Percentiles rank a stretch among this genome's conserved stretches.
phyloP scores from a whole-genome alignment of 2,329 filamentous ascomycete genomes.

The Aureobasidium sp. region DNA sequence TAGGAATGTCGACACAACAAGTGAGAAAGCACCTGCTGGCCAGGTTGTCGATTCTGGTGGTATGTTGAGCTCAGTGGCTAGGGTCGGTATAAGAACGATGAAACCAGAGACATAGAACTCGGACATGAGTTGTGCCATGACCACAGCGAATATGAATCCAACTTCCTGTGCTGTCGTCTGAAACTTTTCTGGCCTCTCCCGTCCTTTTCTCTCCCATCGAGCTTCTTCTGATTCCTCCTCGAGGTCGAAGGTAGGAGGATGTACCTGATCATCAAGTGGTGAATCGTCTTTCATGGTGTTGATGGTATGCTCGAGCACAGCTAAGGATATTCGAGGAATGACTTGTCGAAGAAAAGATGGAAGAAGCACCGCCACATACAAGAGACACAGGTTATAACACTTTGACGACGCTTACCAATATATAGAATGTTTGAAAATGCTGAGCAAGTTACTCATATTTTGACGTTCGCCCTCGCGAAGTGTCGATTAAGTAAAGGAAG shows the following conservation, averaged over 20 bases:
- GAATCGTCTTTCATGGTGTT: not conserved
- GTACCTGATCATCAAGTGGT: not conserved
- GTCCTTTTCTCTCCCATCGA: constrained; percentile 49
- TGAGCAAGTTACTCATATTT: not conserved
- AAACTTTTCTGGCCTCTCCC: constrained; percentile 52
- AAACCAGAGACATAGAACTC: constrained; percentile 76
- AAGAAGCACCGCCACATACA: not conserved
- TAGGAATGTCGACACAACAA: constrained; percentile 40
- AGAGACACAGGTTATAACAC: not conserved
- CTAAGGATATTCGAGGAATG: not conserved
- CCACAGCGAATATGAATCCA: constrained; percentile 49
- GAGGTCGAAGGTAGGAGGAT: not conserved
- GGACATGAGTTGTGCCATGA: constrained; percentile 27
- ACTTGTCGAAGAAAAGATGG: not conserved
- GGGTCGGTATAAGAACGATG: constrained; percentile 55
- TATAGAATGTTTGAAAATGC: not conserved
- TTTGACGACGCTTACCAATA: not conserved
- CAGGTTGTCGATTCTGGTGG: constrained; percentile 52
- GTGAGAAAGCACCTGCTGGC: constrained; percentile 44
- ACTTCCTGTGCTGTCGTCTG: constrained; percentile 46
- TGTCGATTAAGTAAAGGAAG: not conserved
- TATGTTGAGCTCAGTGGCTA: constrained; percentile 55
- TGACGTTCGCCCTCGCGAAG: not conserved
- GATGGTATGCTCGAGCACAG: too few relatives aligned
- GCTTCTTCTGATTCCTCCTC: not conserved